Base-by-base conservation (phyloP, 78 protist genomes). In the Dictyostelium discoideum region DNA sequence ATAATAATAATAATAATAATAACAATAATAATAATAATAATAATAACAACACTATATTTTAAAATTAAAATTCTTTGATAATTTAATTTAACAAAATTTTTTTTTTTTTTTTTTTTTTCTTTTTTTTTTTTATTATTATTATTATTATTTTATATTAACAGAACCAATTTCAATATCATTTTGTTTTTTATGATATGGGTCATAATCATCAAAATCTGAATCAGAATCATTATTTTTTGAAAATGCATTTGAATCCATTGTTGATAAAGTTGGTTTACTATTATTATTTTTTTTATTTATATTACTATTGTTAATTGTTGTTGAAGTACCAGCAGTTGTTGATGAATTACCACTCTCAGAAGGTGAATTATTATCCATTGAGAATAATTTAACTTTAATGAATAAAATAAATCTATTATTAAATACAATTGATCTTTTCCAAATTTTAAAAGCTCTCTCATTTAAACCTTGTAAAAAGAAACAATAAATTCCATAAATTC, bases 401-500 rank as follows among this genome's bases (percentile, higher is more conserved):
- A 37, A 32, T 74, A 9, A 9, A 16, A 60, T 11, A 13, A 87
- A 78, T 79, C 13, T 78, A 42, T 87, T 87, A 42, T 87, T 87
- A 2, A 87, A 87, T 6, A 87, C 2, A 0, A 77, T 24, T 26
- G 93, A 87, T 39, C 24, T 2, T 57, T 24, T 39, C 93, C 93
- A 87, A 79, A 87, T 87, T 22, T 87, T 79, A 9, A 22, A 37
- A 9, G 93, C 46, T 60, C 93, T 87, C n/a, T n/a, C 5, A 24
- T 63, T 46, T 8, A 78, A 5, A 79, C 93, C 93, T 29, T 79
- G 67, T 50, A 87, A 63, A 46, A 90, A 22, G 50, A 80, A 90
- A 54, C 73, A 29, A 90, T 69, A 63, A 48, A 82, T 22, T 13
- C 86, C 95, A 90, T 44, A 90, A 4, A 82, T 82, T 50, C 95